Evolutionary conservation across 495 filamentous ascomycete genomes (phyloP).

Genomic region (Podospora conica): DNA sequence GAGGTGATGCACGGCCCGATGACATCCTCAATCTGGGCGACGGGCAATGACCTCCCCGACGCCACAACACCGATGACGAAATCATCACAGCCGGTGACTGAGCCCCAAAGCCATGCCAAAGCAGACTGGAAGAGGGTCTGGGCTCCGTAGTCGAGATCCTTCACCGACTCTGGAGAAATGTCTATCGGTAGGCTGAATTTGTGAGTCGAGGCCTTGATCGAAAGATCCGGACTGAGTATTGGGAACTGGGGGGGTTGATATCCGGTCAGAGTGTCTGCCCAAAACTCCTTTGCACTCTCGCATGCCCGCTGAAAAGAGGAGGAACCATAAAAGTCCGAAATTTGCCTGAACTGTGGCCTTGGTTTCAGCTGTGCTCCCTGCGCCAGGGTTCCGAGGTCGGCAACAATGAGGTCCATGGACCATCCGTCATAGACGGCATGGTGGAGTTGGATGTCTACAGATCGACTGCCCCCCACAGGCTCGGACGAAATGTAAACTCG

Average conservation of each 20-base stretch:
- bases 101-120: slow-evolving; percentile 57
- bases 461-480: slow-evolving; percentile 2
- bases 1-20: slow-evolving; percentile 67
- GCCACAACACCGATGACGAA: slow-evolving; percentile 68
- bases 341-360: slow-evolving; percentile 47
- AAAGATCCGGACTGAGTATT: slow-evolving; percentile 27
- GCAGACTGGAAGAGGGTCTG: slow-evolving; percentile 67
- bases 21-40: slow-evolving; percentile 60
- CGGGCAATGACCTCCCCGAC: slow-evolving; percentile 64
- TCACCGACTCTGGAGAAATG: not conserved
- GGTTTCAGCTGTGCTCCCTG: slow-evolving; percentile 14
- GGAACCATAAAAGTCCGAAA: slow-evolving; percentile 39
- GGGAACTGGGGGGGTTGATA: slow-evolving; percentile 37
- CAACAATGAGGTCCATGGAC: slow-evolving; percentile 66
- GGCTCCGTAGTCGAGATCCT: slow-evolving; percentile 28
- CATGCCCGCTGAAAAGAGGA: slow-evolving; percentile 10
- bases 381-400: slow-evolving; percentile 50
- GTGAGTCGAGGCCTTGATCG: slow-evolving; percentile 5
- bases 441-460: slow-evolving; percentile 53
- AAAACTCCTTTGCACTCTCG: slow-evolving; percentile 43
- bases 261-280: slow-evolving; percentile 47
- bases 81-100: slow-evolving; percentile 57
- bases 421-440: slow-evolving; percentile 82
- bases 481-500: slow-evolving; percentile 42
- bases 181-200: not conserved